Percentiles rank a stretch among this genome's conserved stretches.
Evolutionary conservation across 768 basidiomycete species (phyloP).

Genomic region (Boletus reticulatus): DNA sequence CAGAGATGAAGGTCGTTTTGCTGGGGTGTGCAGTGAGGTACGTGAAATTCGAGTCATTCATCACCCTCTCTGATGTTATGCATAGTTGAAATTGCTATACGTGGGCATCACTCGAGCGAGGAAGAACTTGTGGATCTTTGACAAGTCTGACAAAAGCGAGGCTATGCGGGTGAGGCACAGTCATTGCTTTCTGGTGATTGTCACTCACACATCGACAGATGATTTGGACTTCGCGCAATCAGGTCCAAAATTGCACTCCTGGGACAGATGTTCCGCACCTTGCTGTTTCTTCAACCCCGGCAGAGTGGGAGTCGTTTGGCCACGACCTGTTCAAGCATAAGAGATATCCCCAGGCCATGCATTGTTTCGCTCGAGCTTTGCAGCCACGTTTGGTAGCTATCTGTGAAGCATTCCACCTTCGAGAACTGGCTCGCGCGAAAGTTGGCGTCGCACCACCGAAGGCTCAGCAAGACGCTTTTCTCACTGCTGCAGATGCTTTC

Average conservation of each 20-base stretch:
- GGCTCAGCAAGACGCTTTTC: conserved; percentile 37
- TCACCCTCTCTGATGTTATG: not conserved
- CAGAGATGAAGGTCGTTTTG: conserved; percentile 45
- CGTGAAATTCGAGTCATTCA: not conserved
- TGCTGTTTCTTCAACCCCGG: conserved; percentile 49
- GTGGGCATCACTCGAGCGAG: conserved; percentile 70
- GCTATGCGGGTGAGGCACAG: conserved; percentile 49
- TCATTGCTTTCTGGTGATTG: not conserved
- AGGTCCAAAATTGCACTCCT: conserved; percentile 49
- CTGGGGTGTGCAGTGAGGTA: conserved; percentile 59
- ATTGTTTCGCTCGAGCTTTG: conserved; percentile 51
- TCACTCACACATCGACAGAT: conserved; percentile 32
- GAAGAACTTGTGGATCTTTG: conserved; percentile 69
- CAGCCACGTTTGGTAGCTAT: conserved; percentile 42
- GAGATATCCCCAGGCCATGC: conserved; percentile 50
- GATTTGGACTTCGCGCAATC: conserved; percentile 47
- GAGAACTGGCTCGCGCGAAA: conserved; percentile 45
- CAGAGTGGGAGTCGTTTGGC: conserved; percentile 46
- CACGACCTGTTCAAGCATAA: conserved; percentile 37
- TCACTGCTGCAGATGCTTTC: conserved; percentile 51
- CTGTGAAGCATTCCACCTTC: conserved; percentile 52
- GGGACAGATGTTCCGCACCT: conserved; percentile 50
- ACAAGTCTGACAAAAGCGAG: conserved; percentile 53
- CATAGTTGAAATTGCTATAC: conserved; percentile 63
- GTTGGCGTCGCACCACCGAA: conserved; percentile 23